Conservation (phyloP, 2,329 filamentous ascomycete genomes). For the Macrophomina tecta region DNA sequence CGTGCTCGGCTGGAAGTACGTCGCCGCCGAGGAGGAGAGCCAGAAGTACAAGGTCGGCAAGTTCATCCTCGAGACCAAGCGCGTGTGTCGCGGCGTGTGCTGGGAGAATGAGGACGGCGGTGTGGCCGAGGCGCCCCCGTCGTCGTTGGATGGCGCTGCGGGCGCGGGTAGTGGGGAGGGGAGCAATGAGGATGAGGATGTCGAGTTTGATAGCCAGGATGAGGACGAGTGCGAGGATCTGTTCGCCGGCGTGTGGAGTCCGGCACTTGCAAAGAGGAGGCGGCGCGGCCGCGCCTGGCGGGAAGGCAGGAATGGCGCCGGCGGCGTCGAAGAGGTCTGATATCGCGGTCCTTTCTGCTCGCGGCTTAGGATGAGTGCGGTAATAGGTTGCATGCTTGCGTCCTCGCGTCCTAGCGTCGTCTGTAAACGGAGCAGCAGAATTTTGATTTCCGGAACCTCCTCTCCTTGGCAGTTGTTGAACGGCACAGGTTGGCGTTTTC, state of each 20-base stretch:
- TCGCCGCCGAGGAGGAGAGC: conserved; percentile 64
- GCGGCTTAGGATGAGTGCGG: background rate
- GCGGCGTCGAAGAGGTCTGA: conserved; percentile 26
- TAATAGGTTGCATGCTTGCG: background rate
- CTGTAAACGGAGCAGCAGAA: background rate
- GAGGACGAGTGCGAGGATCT: conserved; percentile 71
- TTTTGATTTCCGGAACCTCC: background rate
- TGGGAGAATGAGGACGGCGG: conserved; percentile 56
- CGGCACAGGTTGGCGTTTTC: conserved; percentile 5
- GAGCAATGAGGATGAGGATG: conserved; percentile 37
- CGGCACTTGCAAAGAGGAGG: conserved; percentile 57
- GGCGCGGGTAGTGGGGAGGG: conserved; percentile 13
- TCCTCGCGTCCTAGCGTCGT: background rate
- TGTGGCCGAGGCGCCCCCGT: background rate
- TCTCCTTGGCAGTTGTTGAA: background rate
- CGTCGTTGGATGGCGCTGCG: conserved; percentile 1
- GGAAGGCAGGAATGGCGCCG: conserved; percentile 12
- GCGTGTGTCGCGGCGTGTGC: conserved; percentile 55
- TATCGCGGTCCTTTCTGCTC: background rate
- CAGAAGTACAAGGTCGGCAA: conserved; percentile 72
- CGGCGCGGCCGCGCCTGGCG: conserved; percentile 37
- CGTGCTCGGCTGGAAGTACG: conserved; percentile 69
- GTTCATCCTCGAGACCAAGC: conserved; percentile 68
- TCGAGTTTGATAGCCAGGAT: conserved; percentile 69
- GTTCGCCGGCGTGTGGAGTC: conserved; percentile 67